Evolutionary conservation across 805 yeast genomes (phyloP).

Genomic region (Dipodascopsis uninucleata): DNA sequence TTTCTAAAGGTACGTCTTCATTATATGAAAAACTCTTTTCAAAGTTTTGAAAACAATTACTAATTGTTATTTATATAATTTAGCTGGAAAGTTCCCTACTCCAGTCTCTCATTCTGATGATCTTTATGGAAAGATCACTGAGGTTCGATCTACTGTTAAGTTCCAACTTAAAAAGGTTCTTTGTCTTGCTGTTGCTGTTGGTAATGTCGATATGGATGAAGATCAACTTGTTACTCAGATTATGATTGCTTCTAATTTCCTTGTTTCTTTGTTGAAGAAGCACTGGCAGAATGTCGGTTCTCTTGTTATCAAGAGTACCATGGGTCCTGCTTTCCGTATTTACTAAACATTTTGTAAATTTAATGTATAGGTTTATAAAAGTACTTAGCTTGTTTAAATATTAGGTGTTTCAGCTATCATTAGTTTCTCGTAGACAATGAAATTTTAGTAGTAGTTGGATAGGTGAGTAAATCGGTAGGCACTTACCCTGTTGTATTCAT

Average conservation of each 20-base stretch:
- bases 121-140: constrained; percentile 90
- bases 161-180: constrained; percentile 99
- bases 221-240: constrained; percentile 94
- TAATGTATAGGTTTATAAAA: too few relatives aligned
- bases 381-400: too few relatives aligned
- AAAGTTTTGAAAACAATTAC: too few relatives aligned
- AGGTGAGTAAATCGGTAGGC: too few relatives aligned
- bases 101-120: constrained; percentile 99
- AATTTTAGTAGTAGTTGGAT: too few relatives aligned
- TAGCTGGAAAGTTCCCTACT: constrained; percentile 99
- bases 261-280: constrained; percentile 98
- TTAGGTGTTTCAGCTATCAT: too few relatives aligned
- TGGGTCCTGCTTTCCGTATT: constrained; percentile 99
- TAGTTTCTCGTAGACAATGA: too few relatives aligned
- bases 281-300: constrained; percentile 99
- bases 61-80: too few relatives aligned
- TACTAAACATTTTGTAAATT: constrained; percentile 63
- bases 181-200: constrained; percentile 99
- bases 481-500: too few relatives aligned
- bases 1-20: constrained; percentile 62
- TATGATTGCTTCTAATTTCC: constrained; percentile 98
- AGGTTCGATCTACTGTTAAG: constrained; percentile 99
- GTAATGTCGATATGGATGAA: constrained; percentile 99
- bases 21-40: too few relatives aligned
- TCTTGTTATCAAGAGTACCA: constrained; percentile 95